A percentile compares a stretch with the other conserved stretches of the same genome.
Conservation (phyloP, 2,329 filamentous ascomycete genomes). For the Verticillium albo-atrum region DNA sequence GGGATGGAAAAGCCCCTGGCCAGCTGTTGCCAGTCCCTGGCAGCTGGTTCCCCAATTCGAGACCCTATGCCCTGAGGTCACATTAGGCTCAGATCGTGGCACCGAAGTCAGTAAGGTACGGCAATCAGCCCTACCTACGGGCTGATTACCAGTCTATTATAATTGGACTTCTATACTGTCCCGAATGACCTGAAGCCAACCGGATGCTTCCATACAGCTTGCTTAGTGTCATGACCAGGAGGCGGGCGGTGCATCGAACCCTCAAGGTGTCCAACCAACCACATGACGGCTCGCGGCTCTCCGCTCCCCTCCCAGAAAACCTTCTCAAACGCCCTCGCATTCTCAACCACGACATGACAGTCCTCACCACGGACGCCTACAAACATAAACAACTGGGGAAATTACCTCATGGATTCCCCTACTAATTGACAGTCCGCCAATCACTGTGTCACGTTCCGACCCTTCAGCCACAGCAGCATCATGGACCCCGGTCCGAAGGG, state of each 20-base stretch:
- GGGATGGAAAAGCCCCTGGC: too few species aligned
- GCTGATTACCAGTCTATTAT: too few species aligned
- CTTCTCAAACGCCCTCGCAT: background rate
- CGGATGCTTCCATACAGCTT: too few species aligned
- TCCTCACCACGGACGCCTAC: background rate
- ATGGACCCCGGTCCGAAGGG: background rate
- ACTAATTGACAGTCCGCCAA: background rate
- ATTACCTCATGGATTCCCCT: background rate
- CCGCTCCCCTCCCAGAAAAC: background rate
- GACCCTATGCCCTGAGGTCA: too few species aligned
- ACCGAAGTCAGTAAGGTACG: too few species aligned
- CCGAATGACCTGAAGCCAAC: too few species aligned
- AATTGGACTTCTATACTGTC: too few species aligned
- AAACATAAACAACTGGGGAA: background rate
- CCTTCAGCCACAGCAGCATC: background rate
- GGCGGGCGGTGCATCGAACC: background rate
- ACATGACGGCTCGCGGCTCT: background rate
- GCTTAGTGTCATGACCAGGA: background rate
- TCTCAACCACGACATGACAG: background rate
- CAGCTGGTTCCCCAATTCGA: too few species aligned
- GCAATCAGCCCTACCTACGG: too few species aligned
- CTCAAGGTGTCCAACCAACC: background rate
- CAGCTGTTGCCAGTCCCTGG: too few species aligned
- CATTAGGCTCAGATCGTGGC: too few species aligned
- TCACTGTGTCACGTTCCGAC: background rate